These are phyloP conservation scores for Wickerhamiella domercqiae DNA, from an alignment of 805 yeast genomes.

Conservation along the genomic window DNA sequence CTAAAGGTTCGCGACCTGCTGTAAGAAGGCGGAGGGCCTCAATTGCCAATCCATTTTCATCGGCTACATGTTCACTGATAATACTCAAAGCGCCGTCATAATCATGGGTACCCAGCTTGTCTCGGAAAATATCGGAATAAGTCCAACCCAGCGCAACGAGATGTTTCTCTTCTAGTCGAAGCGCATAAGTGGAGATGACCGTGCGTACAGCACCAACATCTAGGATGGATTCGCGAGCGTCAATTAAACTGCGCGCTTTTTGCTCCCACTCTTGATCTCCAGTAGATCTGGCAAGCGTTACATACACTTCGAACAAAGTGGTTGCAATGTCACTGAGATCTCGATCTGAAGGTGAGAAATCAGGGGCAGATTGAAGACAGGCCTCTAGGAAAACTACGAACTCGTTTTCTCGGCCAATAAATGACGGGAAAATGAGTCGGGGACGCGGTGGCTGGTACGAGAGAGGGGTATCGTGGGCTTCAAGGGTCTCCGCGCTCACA, in stretches of 20 bases:
- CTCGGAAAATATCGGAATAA: constrained; percentile 51
- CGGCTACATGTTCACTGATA: constrained; percentile 42
- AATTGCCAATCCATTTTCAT: constrained; percentile 33
- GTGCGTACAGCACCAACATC: constrained; percentile 37
- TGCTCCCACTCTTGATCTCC: constrained; percentile 38
- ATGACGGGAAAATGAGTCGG: constrained; percentile 68
- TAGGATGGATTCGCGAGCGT: constrained; percentile 33
- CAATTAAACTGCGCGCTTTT: constrained; percentile 44
- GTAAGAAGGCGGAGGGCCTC: constrained; percentile 1
- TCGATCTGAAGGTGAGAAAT: constrained; percentile 50
- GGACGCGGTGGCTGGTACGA: constrained; percentile 84
- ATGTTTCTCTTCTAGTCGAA: constrained; percentile 13
- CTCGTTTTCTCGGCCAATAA: constrained; percentile 71
- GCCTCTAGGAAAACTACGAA: constrained; percentile 90
- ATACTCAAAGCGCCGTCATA: constrained; percentile 41
- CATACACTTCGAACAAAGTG: constrained; percentile 70
- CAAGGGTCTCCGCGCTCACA: constrained; percentile 14
- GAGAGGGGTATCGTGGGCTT: constrained; percentile 8
- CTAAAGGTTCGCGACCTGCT: constrained; percentile 2
- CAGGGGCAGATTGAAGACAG: constrained; percentile 61
- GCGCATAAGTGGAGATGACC: constrained; percentile 19
- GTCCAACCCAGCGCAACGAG: constrained; percentile 24
- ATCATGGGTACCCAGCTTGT: constrained; percentile 44
- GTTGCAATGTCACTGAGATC: constrained; percentile 63
- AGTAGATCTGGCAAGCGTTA: constrained; percentile 33